phyloP scores from a whole-genome alignment of 352 stramenopile species.

The Phytophthora multivora region DNA sequence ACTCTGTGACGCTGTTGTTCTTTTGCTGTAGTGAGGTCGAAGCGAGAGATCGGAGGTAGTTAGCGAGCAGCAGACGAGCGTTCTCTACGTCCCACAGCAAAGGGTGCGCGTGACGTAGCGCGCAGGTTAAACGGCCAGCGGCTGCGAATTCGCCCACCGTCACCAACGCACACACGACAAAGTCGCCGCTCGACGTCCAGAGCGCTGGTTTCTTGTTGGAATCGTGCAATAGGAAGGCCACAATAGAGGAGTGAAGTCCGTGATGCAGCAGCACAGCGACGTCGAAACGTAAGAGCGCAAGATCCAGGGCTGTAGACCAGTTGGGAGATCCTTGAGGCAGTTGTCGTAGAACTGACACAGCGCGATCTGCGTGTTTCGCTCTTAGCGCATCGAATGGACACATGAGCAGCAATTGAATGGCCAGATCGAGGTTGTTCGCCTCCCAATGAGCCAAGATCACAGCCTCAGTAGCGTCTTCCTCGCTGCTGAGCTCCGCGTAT shows the following conservation, averaged over 20 bases:
- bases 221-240: slow-evolving; percentile 42
- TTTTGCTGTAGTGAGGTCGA: slow-evolving; percentile 5
- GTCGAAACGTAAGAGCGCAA: slow-evolving; percentile 71
- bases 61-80: slow-evolving; percentile 60
- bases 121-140: slow-evolving; percentile 57
- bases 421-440: slow-evolving; percentile 32
- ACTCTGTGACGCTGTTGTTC: slow-evolving; percentile 8
- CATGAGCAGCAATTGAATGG: slow-evolving; percentile 58
- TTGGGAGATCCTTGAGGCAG: slow-evolving; percentile 18
- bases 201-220: slow-evolving; percentile 7
- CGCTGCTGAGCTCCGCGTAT: slow-evolving; percentile 42
- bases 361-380: slow-evolving; percentile 36
- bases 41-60: slow-evolving; percentile 49
- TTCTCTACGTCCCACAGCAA: slow-evolving; percentile 77
- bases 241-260: slow-evolving; percentile 44
- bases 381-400: slow-evolving; percentile 62
- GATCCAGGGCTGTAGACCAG: slow-evolving; percentile 42
- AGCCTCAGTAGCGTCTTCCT: slow-evolving; percentile 36
- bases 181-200: slow-evolving; percentile 72
- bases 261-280: slow-evolving; percentile 43
- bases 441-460: slow-evolving; percentile 49
- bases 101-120: slow-evolving; percentile 57
- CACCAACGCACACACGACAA: slow-evolving; percentile 72
- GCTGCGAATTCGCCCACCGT: slow-evolving; percentile 45
- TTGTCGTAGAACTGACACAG: slow-evolving; percentile 28